Conservation (phyloP, 2,329 filamentous ascomycete species). For the Ophiocordyceps sinensis region DNA sequence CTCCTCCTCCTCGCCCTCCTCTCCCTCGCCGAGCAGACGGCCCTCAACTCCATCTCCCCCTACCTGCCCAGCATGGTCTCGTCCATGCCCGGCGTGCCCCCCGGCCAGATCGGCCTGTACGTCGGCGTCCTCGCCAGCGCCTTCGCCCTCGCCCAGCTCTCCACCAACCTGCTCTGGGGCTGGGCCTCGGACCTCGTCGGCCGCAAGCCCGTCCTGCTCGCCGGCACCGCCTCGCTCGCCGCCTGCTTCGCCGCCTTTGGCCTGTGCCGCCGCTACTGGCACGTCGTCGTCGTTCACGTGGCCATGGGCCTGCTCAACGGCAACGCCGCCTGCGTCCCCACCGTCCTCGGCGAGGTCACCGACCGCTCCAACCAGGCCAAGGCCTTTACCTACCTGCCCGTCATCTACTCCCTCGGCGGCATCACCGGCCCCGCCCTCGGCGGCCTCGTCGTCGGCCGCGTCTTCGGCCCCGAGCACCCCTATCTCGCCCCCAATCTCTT, state of each 20-base stretch:
- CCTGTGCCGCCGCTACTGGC: conserved; percentile 69
- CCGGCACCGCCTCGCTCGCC: conserved; percentile 72
- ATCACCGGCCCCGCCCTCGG: conserved; percentile 91
- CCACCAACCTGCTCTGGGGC: conserved; percentile 62
- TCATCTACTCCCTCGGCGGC: conserved; percentile 89
- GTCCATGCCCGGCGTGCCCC: conserved; percentile 66
- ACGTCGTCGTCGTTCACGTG: conserved; percentile 72
- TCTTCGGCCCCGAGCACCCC: conserved; percentile 48
- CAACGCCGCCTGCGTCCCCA: conserved; percentile 87
- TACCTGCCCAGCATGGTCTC: conserved; percentile 90
- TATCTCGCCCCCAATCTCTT: conserved; percentile 78
- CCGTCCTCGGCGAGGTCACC: conserved; percentile 87
- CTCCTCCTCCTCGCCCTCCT: conserved; percentile 76
- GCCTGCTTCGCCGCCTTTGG: conserved; percentile 76
- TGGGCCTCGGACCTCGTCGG: conserved; percentile 50
- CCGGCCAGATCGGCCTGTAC: conserved; percentile 63
- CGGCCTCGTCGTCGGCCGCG: conserved; percentile 58
- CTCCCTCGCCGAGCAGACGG: conserved; percentile 86
- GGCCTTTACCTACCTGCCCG: conserved; percentile 86
- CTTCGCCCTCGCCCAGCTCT: conserved; percentile 84
- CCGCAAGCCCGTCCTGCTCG: conserved; percentile 58
- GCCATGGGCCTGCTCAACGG: conserved; percentile 90
- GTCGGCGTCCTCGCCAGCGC: conserved; percentile 81
- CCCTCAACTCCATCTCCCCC: conserved; percentile 88
- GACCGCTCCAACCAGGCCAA: conserved; percentile 87